Evolutionary conservation across 1,284 basidiomycete genomes (phyloP).

Genomic region (Ustilago tritici): DNA sequence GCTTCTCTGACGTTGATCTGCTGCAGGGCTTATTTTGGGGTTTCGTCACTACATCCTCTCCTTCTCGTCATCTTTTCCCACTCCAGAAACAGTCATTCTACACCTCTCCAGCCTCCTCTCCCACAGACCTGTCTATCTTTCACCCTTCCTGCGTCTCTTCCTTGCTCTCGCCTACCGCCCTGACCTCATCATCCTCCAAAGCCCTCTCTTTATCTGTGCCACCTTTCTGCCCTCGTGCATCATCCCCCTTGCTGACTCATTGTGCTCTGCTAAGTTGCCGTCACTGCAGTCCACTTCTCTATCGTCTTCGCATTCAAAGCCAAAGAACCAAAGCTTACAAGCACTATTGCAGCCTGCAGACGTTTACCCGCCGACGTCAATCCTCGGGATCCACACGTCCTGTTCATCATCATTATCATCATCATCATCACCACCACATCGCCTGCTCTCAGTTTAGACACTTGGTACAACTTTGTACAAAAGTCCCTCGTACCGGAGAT

Average conservation of each 20-base stretch:
- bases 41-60: constrained; percentile 23
- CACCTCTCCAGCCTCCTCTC: constrained; percentile 1
- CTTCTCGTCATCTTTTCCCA: constrained; percentile 7
- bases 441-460: constrained; percentile 14
- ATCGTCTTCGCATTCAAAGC: background rate
- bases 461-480: constrained; percentile 26
- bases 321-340: constrained; percentile 21
- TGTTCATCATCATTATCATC: background rate
- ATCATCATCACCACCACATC: background rate
- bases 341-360: constrained; percentile 5
- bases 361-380: constrained; percentile 24
- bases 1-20: constrained; percentile 24
- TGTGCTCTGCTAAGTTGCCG: constrained; percentile 4
- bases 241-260: constrained; percentile 13
- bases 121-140: background rate
- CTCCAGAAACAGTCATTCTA: constrained; percentile 3
- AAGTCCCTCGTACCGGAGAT: constrained; percentile 20
- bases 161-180: constrained; percentile 6
- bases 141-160: background rate
- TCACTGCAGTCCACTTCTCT: constrained; percentile 8
- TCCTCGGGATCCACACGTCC: constrained; percentile 5
- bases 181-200: constrained; percentile 27
- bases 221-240: constrained; percentile 1
- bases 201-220: constrained; percentile 7
- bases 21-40: constrained; percentile 16